phyloP scores from a whole-genome alignment of 257 asterid species.

The Handroanthus guayacan region DNA sequence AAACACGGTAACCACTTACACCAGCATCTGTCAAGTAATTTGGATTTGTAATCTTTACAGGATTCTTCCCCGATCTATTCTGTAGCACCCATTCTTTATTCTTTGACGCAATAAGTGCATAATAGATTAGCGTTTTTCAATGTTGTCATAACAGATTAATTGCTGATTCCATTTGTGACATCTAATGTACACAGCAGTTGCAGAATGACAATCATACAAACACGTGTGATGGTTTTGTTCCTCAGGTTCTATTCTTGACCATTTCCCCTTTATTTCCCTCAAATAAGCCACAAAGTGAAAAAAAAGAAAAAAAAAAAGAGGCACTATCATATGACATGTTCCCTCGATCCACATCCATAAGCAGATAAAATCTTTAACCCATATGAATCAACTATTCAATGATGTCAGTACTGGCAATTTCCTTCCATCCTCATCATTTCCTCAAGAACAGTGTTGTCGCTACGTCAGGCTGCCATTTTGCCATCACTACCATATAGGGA shows the following conservation, averaged over 20 bases:
- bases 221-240: not conserved
- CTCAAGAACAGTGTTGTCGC: conserved; percentile 78
- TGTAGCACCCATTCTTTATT: conserved; percentile 41
- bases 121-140: not conserved
- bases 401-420: conserved; percentile 79
- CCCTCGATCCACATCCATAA: conserved; percentile 87
- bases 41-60: conserved; percentile 25
- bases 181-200: conserved; percentile 10
- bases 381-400: conserved; percentile 84
- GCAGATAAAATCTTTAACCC: conserved; percentile 82
- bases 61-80: conserved; percentile 12
- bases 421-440: conserved; percentile 87
- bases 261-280: no score
- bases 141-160: not conserved
- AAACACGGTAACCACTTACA: conserved; percentile 26
- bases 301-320: no score
- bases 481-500: conserved; percentile 83
- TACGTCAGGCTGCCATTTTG: conserved; percentile 85
- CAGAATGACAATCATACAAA: conserved; percentile 9
- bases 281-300: no score
- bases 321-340: conserved; percentile 93
- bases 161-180: conserved; percentile 2
- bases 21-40: no score
- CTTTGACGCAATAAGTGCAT: conserved; percentile 30
- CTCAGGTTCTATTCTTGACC: no score